A percentile compares a stretch with the other conserved stretches of the same genome.
phyloP scores from a whole-genome alignment of 1,284 basidiomycete genomes.

The Naganishia sp. region DNA sequence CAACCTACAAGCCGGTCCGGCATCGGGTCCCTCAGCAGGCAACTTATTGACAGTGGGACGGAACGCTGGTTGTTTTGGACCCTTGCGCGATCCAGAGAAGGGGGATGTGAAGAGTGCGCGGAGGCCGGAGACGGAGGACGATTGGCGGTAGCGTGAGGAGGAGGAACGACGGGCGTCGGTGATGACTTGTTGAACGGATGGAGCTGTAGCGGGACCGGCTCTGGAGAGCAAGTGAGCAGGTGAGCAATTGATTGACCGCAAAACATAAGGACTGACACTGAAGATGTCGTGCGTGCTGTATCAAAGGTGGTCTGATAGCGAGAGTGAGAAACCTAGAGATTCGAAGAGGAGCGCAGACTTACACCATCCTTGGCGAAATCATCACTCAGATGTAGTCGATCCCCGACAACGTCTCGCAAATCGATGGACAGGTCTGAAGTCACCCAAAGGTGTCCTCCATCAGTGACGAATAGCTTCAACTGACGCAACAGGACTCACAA shows the following conservation, averaged over 20 bases:
- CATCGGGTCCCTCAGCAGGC: constrained; percentile 50
- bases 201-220: constrained; percentile 2
- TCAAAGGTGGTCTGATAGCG: constrained; percentile 71
- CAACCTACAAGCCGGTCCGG: constrained; percentile 73
- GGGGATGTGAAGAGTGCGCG: constrained; percentile 42
- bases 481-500: constrained; percentile 62
- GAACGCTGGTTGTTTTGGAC: constrained; percentile 57
- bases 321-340: background rate
- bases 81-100: constrained; percentile 34
- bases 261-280: background rate
- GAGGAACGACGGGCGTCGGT: constrained; percentile 30
- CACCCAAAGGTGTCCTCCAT: background rate
- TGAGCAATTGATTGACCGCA: constrained; percentile 8
- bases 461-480: background rate
- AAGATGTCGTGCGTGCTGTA: constrained; percentile 35
- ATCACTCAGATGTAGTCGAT: constrained; percentile 80
- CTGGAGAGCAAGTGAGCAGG: constrained; percentile 19
- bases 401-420: constrained; percentile 86
- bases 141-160: constrained; percentile 42
- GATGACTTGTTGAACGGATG: constrained; percentile 19
- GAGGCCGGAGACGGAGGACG: constrained; percentile 44
- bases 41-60: constrained; percentile 71
- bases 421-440: constrained; percentile 77
- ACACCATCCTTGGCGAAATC: constrained; percentile 85
- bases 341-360: constrained; percentile 38